These are phyloP conservation scores for Cryphonectria radicalis DNA, from an alignment of 2,329 filamentous ascomycete species.

Conservation along the genomic window DNA sequence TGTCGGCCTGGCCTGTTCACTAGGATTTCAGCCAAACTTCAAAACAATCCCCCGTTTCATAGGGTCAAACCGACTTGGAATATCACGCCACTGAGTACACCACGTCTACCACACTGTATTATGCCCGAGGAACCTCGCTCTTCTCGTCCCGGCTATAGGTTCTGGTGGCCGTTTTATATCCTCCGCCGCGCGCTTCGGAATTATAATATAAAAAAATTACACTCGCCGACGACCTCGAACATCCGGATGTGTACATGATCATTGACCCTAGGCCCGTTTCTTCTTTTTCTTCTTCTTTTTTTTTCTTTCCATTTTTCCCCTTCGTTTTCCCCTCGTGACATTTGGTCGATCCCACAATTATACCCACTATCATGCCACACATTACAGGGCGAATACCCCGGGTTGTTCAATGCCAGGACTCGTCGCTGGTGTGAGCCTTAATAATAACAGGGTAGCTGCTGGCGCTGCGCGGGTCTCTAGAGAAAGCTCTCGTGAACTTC, in stretches of 20 bases:
- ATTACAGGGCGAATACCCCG: neutral
- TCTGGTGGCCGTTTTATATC: neutral
- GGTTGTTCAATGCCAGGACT: neutral
- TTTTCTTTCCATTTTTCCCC: neutral
- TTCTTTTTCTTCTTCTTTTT: neutral
- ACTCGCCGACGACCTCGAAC: neutral
- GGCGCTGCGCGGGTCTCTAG: neutral
- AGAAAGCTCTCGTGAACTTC: neutral
- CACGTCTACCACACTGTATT: slow-evolving; percentile 7
- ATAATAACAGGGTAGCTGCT: neutral
- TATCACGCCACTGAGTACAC: neutral
- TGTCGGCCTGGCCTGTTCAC: slow-evolving; percentile 2
- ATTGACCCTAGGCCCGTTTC: neutral
- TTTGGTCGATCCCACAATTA: neutral
- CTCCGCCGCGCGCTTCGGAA: neutral
- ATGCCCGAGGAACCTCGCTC: neutral
- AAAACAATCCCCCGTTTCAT: slow-evolving; percentile 26
- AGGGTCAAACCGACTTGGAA: slow-evolving; percentile 3
- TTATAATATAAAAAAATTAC: neutral
- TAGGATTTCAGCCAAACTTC: slow-evolving; percentile 11
- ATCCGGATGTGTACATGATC: neutral
- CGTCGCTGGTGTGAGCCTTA: neutral
- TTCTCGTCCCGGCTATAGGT: neutral
- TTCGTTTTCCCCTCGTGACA: neutral
- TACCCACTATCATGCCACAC: neutral